Base-by-base conservation (phyloP, 352 stramenopile genomes). In the Globisporangium nunn region DNA sequence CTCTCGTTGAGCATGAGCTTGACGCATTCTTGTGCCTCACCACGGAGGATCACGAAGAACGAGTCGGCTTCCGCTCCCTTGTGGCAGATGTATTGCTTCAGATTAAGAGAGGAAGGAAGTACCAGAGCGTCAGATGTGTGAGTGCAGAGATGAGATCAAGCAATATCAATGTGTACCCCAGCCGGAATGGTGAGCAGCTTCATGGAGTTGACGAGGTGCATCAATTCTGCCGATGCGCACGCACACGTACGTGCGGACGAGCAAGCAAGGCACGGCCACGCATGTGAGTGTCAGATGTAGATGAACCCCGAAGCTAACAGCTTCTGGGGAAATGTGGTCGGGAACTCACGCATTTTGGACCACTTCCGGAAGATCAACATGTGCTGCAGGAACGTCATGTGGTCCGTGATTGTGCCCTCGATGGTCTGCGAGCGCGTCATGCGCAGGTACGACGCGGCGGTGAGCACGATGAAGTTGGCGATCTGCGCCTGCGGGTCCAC, bases 391-490 rank as follows among this genome's bases (percentile, higher is more conserved):
- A 91, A 93, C 15, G 78, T 68, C 18, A 93, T 93, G 59, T 89
- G 78, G 64, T 93, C 81, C 17, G 83, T 87, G 68, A 93, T 89
- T 41, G 83, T 87, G 50, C 83, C 83, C 68, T 90, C 80, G 45
- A 88, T 90, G 4, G 72, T 84, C 62, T 91, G 80, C 30, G 76
- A 90, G 6, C 80, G 78, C 18, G 84, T 93, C 75, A 93, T 89
- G 30, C 83, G 75, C 29, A 91, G 51, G 58, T 93, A 93, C 30
- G 79, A 90, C 10, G 81, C 71, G 6, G 84, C 81, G 11, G 84
- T 86, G 61, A 93, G 81, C 50, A 92, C 84, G 52, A 93, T 91
- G 40, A 93, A 91, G 63, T 88, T 91, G 40, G 84, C 81, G 58
- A 74, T 74, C 68, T 88, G 74, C 7, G 75, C 74, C 31, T 75